These are phyloP conservation scores for Coprinellus micaceus DNA, from an alignment of 768 basidiomycete species.

Conservation along the genomic window DNA sequence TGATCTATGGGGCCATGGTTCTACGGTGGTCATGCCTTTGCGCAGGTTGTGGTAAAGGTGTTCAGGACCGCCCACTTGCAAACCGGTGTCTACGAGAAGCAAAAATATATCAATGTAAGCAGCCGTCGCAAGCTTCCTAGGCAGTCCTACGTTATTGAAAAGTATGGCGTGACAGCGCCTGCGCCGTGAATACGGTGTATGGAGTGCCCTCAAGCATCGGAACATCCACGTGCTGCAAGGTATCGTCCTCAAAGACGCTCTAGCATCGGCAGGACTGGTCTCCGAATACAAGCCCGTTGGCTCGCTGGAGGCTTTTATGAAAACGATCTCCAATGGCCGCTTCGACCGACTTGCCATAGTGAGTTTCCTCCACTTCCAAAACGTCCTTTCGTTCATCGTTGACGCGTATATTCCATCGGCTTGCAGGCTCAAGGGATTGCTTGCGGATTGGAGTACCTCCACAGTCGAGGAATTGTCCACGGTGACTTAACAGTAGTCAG, in stretches of 20 bases:
- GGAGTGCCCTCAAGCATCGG: not conserved
- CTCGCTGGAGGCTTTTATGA: not conserved
- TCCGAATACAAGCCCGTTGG: not conserved
- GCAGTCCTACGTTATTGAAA: not conserved
- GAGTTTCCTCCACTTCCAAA: not conserved
- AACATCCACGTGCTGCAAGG: not conserved
- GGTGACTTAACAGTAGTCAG: not conserved
- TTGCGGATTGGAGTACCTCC: conserved; percentile 1
- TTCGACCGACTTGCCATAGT: not conserved
- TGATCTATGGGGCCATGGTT: too few relatives aligned
- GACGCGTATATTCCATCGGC: not conserved
- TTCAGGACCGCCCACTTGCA: not conserved
- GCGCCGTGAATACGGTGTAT: not conserved
- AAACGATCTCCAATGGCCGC: not conserved
- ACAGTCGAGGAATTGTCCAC: not conserved
- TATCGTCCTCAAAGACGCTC: not conserved
- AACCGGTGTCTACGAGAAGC: not conserved
- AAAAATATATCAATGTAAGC: not conserved
- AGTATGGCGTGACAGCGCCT: not conserved
- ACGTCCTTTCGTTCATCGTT: not conserved
- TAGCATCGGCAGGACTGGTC: not conserved
- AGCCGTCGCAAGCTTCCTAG: not conserved
- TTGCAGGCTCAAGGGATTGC: conserved; percentile 4
- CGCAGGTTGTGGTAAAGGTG: not conserved
- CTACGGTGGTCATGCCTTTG: too few relatives aligned